phyloP scores from a whole-genome alignment of 2,329 filamentous ascomycete species.

The Neopestalotiopsis clavispora region DNA sequence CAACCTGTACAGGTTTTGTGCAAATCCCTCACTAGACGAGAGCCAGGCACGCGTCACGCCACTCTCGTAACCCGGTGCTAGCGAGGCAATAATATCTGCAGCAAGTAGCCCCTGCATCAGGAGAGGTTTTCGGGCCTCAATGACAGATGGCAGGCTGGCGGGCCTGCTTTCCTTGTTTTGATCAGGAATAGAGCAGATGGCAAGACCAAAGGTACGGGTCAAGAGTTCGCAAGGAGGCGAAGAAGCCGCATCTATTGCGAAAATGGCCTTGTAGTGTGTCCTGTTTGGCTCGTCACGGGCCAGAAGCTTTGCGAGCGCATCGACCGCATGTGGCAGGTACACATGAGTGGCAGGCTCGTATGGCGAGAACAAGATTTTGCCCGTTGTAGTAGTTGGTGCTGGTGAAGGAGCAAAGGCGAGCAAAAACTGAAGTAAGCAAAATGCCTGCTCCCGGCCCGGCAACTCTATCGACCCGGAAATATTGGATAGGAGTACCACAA shows the following conservation, averaged over 20 bases:
- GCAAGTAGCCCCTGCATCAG: slow-evolving; percentile 91
- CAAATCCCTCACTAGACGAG: slow-evolving; percentile 81
- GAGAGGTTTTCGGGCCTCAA: slow-evolving; percentile 85
- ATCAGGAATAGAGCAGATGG: slow-evolving; percentile 84
- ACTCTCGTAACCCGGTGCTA: slow-evolving; percentile 74
- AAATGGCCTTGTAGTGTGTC: slow-evolving; percentile 81
- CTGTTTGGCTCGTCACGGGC: slow-evolving; percentile 94
- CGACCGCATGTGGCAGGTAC: slow-evolving; percentile 88
- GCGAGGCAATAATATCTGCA: slow-evolving; percentile 82
- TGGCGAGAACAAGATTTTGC: slow-evolving; percentile 73
- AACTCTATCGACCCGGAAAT: slow-evolving; percentile 81
- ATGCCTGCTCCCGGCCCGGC: slow-evolving; percentile 83
- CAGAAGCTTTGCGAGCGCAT: slow-evolving; percentile 88
- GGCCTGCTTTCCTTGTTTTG: slow-evolving; percentile 58
- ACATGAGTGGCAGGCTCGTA: slow-evolving; percentile 84
- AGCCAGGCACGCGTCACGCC: slow-evolving; percentile 81
- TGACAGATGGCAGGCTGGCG: slow-evolving; percentile 65
- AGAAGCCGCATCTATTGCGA: slow-evolving; percentile 71
- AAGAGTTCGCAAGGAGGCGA: slow-evolving; percentile 77
- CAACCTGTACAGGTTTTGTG: slow-evolving; percentile 77
- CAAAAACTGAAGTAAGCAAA: slow-evolving; percentile 86
- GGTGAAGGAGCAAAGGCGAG: slow-evolving; percentile 87
- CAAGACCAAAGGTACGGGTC: slow-evolving; percentile 84
- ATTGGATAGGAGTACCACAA: slow-evolving; percentile 88
- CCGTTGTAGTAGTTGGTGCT: slow-evolving; percentile 61